phyloP scores from a whole-genome alignment of 495 filamentous ascomycete species.

The Rusavskia elegans region DNA sequence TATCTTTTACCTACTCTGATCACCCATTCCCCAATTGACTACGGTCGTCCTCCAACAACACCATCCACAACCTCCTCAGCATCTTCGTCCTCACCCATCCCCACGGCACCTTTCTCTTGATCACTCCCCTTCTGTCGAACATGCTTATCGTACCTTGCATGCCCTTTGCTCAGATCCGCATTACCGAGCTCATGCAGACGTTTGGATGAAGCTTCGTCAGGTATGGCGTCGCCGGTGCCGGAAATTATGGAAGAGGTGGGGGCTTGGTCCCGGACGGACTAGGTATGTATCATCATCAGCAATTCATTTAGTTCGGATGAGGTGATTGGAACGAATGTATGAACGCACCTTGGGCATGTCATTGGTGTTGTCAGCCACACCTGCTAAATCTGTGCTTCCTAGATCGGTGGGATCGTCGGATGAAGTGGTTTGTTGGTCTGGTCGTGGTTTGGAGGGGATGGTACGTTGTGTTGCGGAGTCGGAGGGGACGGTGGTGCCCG shows the following conservation, averaged over 20 bases:
- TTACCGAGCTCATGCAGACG: conserved; percentile 17
- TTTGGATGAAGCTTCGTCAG: conserved; percentile 30
- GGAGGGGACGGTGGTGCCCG: conserved; percentile 35
- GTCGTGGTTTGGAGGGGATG: conserved; percentile 41
- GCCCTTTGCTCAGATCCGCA: conserved; percentile 21
- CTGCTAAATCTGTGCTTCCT: conserved; percentile 19
- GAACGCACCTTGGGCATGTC: conserved; percentile 29
- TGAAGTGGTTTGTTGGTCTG: conserved; percentile 24
- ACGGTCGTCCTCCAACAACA: neutral
- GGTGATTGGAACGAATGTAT: too few species aligned
- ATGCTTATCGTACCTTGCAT: conserved; percentile 28
- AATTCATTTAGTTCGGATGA: neutral
- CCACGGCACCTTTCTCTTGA: conserved; percentile 22
- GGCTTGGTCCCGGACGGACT: conserved; percentile 25
- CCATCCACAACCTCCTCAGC: conserved; percentile 15
- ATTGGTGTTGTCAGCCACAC: conserved; percentile 34
- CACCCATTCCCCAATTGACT: too few species aligned
- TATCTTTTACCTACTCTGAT: too few species aligned
- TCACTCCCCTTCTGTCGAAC: conserved; percentile 22
- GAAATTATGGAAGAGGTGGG: conserved; percentile 31
- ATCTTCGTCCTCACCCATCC: conserved; percentile 13
- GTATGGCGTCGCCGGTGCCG: conserved; percentile 33
- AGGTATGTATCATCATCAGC: neutral
- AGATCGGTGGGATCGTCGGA: conserved; percentile 11
- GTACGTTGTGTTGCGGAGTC: conserved; percentile 35